Evolutionary conservation across 2,329 filamentous ascomycete genomes (phyloP), one percentile per base, ranked within the genome.

Genomic region (Ascochyta fabae): DNA sequence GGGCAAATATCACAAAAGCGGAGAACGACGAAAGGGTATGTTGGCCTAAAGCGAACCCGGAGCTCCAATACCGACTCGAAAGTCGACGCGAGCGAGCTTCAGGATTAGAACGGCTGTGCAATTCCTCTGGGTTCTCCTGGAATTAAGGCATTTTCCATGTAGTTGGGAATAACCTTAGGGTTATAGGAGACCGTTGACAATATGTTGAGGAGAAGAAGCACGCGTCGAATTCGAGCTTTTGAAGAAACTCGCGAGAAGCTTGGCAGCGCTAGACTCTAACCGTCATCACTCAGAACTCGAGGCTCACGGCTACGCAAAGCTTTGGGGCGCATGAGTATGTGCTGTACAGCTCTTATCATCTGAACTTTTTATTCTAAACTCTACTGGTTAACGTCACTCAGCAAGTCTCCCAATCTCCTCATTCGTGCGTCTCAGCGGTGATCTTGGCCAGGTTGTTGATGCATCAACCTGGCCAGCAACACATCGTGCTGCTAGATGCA

Each of bases 21-120:
- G 16, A 31, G 29, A 44, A 47, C 34, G 38, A 24, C 29, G 40
- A 53, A 42, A 42, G 23, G 48, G 47, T 44, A 71, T 75, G 71
- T 75, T 63, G 70, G 72, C 73, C 69, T 73, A 74, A 75, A 75
- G 73, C 73, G 73, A 75, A 75, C 68, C 73, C 68, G 63, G 61
- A 70, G 67, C 67, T 68, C 72, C 70, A 59, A 74, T 64, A 71
- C 61, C 65, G 62, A 69, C 70, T 59, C 44, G 52, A 63, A 62
- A 65, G 69, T 68, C 70, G 66, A 69, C 70, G 70, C 58, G 64
- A 56, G 48, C 62, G 64, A 74, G 61, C 68, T 67, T 69, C 70
- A 74, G 73, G 68, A 75, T 75, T 75, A 75, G 72, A 75, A 75
- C 62, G 68, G 73, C 71, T 68, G 54, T 69, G 66, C 66, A 48